phyloP scores from a whole-genome alignment of 108 stramenopile species.

The Aurantiochytrium sp. region DNA sequence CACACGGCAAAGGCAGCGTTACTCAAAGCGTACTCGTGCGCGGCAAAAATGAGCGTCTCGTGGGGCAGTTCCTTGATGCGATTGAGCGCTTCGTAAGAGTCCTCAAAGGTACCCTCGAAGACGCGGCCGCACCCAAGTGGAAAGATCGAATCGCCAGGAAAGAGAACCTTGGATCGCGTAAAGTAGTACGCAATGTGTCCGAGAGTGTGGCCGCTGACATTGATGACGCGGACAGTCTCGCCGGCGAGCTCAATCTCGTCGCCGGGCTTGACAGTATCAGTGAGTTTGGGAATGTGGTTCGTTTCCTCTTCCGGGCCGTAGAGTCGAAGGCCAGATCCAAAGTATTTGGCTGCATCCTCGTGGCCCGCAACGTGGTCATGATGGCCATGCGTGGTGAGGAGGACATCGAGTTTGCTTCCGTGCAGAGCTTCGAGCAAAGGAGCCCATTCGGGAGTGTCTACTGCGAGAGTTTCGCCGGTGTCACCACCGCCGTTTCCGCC shows the following conservation, averaged over 20 bases:
- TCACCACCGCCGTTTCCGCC: not conserved
- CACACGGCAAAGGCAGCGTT: constrained; percentile 68
- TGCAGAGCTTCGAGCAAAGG: constrained; percentile 53
- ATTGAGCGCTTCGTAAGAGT: constrained; percentile 62
- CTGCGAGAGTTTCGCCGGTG: constrained; percentile 62
- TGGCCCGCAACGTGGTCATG: constrained; percentile 70
- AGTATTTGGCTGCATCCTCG: constrained; percentile 42
- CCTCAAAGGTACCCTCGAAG: constrained; percentile 72
- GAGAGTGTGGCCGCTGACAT: constrained; percentile 70
- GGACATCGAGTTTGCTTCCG: constrained; percentile 59
- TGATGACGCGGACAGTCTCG: constrained; percentile 49
- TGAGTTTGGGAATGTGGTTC: constrained; percentile 59
- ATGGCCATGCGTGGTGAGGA: constrained; percentile 57
- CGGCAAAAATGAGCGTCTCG: constrained; percentile 54
- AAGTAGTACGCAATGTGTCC: constrained; percentile 77
- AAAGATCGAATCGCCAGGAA: constrained; percentile 72
- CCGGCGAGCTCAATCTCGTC: constrained; percentile 57
- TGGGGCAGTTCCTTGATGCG: constrained; percentile 60
- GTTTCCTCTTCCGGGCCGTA: constrained; percentile 58
- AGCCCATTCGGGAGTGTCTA: constrained; percentile 65
- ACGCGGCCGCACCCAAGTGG: constrained; percentile 72
- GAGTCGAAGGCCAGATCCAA: constrained; percentile 30
- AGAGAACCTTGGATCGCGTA: constrained; percentile 49
- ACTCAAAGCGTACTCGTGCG: constrained; percentile 60
- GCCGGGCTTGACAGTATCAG: constrained; percentile 43